Evolutionary conservation across 140 eudicot species (phyloP), one percentile per base, ranked within the genome.

Genomic region (Stevia rebaudiana): DNA sequence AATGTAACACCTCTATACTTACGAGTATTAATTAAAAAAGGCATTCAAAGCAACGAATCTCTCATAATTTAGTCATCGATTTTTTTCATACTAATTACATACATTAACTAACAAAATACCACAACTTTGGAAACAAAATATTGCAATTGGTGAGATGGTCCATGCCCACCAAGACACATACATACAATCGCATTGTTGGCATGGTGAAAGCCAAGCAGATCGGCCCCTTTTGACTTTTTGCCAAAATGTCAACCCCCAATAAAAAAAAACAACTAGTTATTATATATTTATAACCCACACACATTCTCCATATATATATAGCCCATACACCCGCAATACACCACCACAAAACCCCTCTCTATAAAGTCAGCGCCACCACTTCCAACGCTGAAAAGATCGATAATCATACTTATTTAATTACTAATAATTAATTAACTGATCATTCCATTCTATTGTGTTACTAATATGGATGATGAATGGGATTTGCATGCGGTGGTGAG

Each of bases 401-500:
- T 21, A 0, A 1, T 28, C 33, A 28, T 28, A 28, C 33, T 28
- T n/a, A n/a, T n/a, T 28, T 28, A 4, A 28, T 1, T 28, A 28
- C n/a, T n/a, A 28, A 1, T 28, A 28, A 28, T 28, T 28, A 28
- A 28, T 28, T 28, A 28, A 28, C 33, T 2, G 33, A 28, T 28
- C 33, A 28, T 28, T 4, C 2, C 33, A 28, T 28, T 28, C 3
- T 28, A 28, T n/a, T n/a, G n/a, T n/a, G n/a, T n/a, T n/a, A n/a
- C 10, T 18, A 23, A 51, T 22, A 51, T 77, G 81, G 74, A 70
- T 44, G 78, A 44, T 17, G 78, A 42, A 24, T 77, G 81, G 81
- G 81, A 77, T 71, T 65, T 77, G 78, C 69, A 77, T 66, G 81
- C 81, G 54, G 78, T 77, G 74, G 81, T 77, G 43, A 71, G 74